Conservation (phyloP, 257 asterid genomes). For the Solanum clarkiae region DNA sequence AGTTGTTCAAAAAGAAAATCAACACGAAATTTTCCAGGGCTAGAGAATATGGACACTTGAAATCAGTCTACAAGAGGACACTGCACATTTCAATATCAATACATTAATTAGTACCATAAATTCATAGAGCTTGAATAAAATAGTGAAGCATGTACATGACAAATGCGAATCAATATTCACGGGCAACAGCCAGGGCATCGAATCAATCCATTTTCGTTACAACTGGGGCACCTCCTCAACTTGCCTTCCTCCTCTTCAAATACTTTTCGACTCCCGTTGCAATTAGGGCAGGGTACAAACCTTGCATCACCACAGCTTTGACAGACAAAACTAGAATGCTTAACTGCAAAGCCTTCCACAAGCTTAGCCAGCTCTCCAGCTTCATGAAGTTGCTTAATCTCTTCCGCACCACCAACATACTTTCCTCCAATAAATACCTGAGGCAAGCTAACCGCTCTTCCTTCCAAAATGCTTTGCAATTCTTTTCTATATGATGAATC, state of each 20-base stretch:
- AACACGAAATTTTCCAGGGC: neutral
- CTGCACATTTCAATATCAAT: neutral
- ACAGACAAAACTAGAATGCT: constrained; percentile 19
- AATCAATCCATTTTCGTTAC: constrained; percentile 25
- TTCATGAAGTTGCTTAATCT: constrained; percentile 35
- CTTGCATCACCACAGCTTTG: constrained; percentile 42
- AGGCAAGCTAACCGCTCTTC: constrained; percentile 43
- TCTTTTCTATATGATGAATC: constrained; percentile 61
- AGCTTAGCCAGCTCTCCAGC: constrained; percentile 35
- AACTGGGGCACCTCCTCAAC: constrained; percentile 9
- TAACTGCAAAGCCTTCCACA: constrained; percentile 32
- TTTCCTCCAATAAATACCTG: constrained; percentile 74
- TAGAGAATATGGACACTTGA: neutral
- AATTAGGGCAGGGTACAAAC: constrained; percentile 40
- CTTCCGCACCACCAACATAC: constrained; percentile 44
- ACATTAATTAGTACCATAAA: neutral
- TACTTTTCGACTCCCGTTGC: constrained; percentile 51
- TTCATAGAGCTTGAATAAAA: neutral
- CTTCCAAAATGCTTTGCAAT: constrained; percentile 53
- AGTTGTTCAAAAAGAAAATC: neutral
- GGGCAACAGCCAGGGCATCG: constrained; percentile 16
- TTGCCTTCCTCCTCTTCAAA: constrained; percentile 29
- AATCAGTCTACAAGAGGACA: neutral
- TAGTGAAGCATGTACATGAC: neutral
- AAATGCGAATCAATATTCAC: neutral